These are phyloP conservation scores for Xylaria telfairii DNA, from an alignment of 495 filamentous ascomycete genomes.

Conservation along the genomic window DNA sequence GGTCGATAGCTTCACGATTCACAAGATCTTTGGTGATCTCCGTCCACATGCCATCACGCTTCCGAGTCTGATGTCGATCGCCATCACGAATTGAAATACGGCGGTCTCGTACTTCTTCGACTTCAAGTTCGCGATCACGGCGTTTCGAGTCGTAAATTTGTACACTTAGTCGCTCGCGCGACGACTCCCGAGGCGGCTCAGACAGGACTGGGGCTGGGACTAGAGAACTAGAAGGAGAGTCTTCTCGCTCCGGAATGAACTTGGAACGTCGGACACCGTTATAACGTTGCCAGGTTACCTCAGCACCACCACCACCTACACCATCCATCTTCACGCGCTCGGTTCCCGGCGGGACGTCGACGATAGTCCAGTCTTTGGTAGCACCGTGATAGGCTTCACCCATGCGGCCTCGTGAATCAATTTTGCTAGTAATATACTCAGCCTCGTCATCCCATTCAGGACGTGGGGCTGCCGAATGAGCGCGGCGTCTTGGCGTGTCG, in stretches of 20 bases:
- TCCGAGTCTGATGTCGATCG: conserved; percentile 40
- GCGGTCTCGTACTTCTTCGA: conserved; percentile 54
- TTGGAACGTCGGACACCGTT: conserved; percentile 74
- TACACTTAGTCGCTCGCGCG: conserved; percentile 50
- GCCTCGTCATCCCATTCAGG: conserved; percentile 61
- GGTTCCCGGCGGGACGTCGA: conserved; percentile 81
- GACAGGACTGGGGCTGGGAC: not conserved
- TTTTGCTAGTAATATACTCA: conserved; percentile 68
- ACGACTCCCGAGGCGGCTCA: conserved; percentile 33
- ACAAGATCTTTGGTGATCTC: conserved; percentile 97
- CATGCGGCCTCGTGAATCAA: conserved; percentile 62
- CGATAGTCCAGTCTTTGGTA: conserved; percentile 75
- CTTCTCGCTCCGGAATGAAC: conserved; percentile 64
- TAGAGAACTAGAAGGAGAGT: conserved; percentile 28
- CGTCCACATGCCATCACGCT: conserved; percentile 84
- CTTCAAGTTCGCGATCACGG: conserved; percentile 49
- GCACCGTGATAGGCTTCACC: conserved; percentile 72
- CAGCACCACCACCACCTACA: conserved; percentile 67
- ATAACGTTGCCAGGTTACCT: conserved; percentile 77
- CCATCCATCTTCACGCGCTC: conserved; percentile 78
- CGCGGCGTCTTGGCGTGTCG: conserved; percentile 46
- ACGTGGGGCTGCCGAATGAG: conserved; percentile 55
- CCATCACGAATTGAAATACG: conserved; percentile 45
- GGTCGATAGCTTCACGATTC: conserved; percentile 83
- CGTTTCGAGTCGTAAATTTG: conserved; percentile 49